These are phyloP conservation scores for Acidiella bohemica DNA, from an alignment of 495 filamentous ascomycete genomes.

Conservation along the genomic window DNA sequence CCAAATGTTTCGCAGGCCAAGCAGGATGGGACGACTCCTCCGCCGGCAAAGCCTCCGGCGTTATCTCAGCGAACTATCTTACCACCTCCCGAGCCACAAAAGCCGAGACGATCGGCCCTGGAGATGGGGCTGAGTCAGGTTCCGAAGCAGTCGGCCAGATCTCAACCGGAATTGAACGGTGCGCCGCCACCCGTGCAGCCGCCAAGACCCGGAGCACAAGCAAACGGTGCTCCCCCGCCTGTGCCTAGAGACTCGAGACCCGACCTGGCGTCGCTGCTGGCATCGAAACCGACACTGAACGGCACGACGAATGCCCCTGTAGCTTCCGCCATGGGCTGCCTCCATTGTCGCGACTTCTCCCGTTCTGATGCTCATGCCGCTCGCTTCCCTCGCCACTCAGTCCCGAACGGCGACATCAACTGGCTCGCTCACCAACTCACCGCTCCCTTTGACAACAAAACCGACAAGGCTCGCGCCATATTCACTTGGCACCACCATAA, in stretches of 20 bases:
- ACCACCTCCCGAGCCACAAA: conserved; percentile 5
- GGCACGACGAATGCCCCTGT: conserved; percentile 9
- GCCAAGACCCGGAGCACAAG: conserved; percentile 12
- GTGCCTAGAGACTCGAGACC: conserved; percentile 45
- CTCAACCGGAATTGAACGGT: no score
- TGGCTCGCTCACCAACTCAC: conserved; percentile 69
- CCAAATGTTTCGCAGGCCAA: conserved; percentile 4
- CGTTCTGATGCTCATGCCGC: conserved; percentile 65
- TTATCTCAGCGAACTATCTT: no score
- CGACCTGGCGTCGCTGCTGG: conserved; percentile 40
- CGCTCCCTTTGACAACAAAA: conserved; percentile 59
- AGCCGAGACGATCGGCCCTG: conserved; percentile 24
- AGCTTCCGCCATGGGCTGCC: conserved; percentile 41
- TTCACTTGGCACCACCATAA: conserved; percentile 97
- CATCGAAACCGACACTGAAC: conserved; percentile 39
- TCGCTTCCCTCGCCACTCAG: conserved; percentile 54
- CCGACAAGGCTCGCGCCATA: conserved; percentile 81
- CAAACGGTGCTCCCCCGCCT: conserved; percentile 34
- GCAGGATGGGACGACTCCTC: conserved; percentile 7
- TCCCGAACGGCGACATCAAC: conserved; percentile 48
- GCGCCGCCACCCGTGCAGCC: conserved; percentile 24
- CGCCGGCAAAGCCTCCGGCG: conserved; percentile 2
- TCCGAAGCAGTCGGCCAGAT: no score
- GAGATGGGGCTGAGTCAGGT: conserved; percentile 19
- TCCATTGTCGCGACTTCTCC: conserved; percentile 79